These are phyloP conservation scores for Picea abies DNA, from an alignment of 83 land plant genomes.

Conservation along the genomic window DNA sequence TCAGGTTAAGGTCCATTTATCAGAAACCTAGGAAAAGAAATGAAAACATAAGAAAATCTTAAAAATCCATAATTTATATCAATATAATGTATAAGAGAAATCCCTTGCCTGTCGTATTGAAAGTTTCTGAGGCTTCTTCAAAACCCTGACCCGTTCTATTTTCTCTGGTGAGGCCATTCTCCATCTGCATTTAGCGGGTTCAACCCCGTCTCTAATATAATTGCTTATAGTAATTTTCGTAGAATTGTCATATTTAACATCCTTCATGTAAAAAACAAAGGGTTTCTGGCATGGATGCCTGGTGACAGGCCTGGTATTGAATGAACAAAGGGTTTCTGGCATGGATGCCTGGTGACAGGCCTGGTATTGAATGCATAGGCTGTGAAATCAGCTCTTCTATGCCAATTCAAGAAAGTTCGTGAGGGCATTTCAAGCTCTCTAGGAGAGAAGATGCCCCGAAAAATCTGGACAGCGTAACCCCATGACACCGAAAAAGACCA, in stretches of 20 bases:
- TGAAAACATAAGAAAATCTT: neutral
- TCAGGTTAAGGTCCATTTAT: too few species aligned
- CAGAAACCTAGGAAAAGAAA: too few species aligned
- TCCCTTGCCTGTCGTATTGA: constrained; percentile 47
- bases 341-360: constrained; percentile 53
- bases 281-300: constrained; percentile 73
- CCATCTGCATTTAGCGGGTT: constrained; percentile 45
- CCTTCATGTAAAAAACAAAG: constrained; percentile 48
- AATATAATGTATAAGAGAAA: neutral
- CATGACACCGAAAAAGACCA: constrained; percentile 89
- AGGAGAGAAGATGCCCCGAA: constrained; percentile 60
- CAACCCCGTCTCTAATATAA: constrained; percentile 26
- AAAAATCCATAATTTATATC: neutral
- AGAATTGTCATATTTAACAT: constrained; percentile 6
- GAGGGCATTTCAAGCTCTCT: constrained; percentile 75
- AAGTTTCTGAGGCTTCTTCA: constrained; percentile 43
- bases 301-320: constrained; percentile 67
- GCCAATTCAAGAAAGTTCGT: constrained; percentile 85
- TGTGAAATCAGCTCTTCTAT: constrained; percentile 56
- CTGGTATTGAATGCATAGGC: constrained; percentile 75
- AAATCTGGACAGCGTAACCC: constrained; percentile 84
- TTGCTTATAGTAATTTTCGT: constrained; percentile 20
- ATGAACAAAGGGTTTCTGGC: constrained; percentile 81
- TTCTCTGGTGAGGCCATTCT: constrained; percentile 40
- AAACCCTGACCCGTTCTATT: constrained; percentile 38